Percentiles rank a stretch among this genome's conserved stretches.
These are phyloP conservation scores for Termitomyces sp. DNA, from an alignment of 768 basidiomycete species.

Conservation along the genomic window DNA sequence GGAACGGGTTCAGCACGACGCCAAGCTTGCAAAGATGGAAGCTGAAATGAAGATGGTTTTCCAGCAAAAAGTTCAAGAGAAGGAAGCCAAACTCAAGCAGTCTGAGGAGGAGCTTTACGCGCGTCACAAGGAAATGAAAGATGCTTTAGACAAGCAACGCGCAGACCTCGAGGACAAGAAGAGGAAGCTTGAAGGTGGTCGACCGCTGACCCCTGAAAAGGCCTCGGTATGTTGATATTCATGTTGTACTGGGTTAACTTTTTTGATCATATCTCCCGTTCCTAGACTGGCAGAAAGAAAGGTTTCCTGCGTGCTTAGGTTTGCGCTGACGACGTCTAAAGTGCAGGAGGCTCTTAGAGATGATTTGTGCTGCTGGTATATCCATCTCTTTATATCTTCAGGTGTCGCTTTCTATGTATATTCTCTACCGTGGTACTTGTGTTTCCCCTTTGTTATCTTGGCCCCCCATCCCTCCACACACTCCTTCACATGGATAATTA, in stretches of 20 bases:
- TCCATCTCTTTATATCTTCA: constrained; percentile 21
- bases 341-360: constrained; percentile 25
- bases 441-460: constrained; percentile 43
- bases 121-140: constrained; percentile 99
- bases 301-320: constrained; percentile 69
- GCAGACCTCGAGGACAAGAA: constrained; percentile 97
- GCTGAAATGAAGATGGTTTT: constrained; percentile 99
- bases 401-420: constrained; percentile 34
- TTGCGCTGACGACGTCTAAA: constrained; percentile 15
- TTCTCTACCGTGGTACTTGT: constrained; percentile 33
- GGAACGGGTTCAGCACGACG: constrained; percentile 93
- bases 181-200: constrained; percentile 89
- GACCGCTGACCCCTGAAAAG: constrained; percentile 96
- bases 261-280: constrained; percentile 14
- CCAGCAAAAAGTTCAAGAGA: constrained; percentile 99
- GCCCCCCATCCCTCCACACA: constrained; percentile 47
- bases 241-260: constrained; percentile 1
- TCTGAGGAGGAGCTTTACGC: constrained; percentile 99
- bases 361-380: constrained; percentile 25
- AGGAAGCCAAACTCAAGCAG: constrained; percentile 98
- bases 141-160: constrained; percentile 95
- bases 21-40: constrained; percentile 98
- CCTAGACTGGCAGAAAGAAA: constrained; percentile 64
- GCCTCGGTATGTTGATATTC: constrained; percentile 54
- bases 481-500: constrained; percentile 59